phyloP scores from a whole-genome alignment of 108 stramenopile species.

The Chaetoceros tenuissimus region DNA sequence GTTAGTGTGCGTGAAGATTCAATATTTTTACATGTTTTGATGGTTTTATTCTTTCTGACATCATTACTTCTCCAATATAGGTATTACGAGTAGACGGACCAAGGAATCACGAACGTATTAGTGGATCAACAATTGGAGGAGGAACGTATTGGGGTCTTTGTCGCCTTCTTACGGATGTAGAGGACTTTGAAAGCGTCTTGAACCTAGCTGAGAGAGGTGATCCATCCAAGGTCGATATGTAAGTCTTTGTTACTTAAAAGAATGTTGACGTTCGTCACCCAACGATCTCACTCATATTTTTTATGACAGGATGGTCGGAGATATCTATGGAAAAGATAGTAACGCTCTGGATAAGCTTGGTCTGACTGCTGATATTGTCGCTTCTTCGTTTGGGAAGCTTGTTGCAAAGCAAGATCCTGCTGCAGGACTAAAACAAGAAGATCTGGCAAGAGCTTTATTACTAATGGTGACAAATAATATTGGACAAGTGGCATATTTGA shows the following conservation, averaged over 20 bases:
- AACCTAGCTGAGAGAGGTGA: constrained; percentile 90
- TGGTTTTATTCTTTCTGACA: too few species aligned
- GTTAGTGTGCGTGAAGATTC: too few species aligned
- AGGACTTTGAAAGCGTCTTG: constrained; percentile 87
- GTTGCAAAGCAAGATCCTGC: constrained; percentile 85
- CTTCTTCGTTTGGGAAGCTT: constrained; percentile 97
- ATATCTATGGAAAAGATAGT: constrained; percentile 91
- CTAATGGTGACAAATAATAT: constrained; percentile 99
- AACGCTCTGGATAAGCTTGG: constrained; percentile 88
- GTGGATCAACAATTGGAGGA: constrained; percentile 97
- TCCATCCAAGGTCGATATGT: constrained; percentile 65
- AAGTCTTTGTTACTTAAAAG: neutral
- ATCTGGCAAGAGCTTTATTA: constrained; percentile 90
- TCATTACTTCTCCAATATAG: too few species aligned
- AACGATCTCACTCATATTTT: too few species aligned
- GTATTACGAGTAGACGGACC: constrained; percentile 93
- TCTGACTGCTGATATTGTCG: constrained; percentile 79
- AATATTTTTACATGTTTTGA: too few species aligned
- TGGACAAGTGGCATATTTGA: constrained; percentile 93
- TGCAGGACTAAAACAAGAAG: constrained; percentile 75
- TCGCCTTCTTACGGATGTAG: constrained; percentile 85
- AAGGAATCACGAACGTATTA: constrained; percentile 89
- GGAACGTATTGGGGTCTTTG: constrained; percentile 99
- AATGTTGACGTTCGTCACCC: too few species aligned
- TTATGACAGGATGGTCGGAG: constrained; percentile 94